Evolutionary conservation across 148 eudicot species (phyloP).

Genomic region (Vaccinium corymbosum): DNA sequence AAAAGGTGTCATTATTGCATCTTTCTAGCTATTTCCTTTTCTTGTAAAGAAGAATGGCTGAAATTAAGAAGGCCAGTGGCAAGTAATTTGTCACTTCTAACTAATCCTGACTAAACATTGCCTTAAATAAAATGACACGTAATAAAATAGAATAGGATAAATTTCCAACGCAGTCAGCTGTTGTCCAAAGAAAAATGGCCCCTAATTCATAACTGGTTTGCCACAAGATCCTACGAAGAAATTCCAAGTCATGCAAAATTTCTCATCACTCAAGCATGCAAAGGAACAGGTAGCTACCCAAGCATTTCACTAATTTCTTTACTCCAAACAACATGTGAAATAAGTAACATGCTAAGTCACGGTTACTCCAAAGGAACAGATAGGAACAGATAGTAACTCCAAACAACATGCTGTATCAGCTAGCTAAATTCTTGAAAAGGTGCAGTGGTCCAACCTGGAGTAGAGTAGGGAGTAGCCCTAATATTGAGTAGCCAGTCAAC

Average conservation of each 20-base stretch:
- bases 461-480: background rate
- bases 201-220: background rate
- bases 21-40: background rate
- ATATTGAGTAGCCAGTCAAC: background rate
- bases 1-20: background rate
- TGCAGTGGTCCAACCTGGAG: background rate
- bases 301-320: background rate
- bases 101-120: background rate
- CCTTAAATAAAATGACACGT: background rate
- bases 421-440: background rate
- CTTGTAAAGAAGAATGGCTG: background rate
- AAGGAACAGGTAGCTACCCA: background rate
- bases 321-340: background rate
- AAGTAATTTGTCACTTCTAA: background rate
- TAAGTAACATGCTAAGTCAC: background rate
- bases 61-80: background rate
- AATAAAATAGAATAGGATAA: background rate
- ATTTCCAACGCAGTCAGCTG: background rate
- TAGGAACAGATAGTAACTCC: background rate
- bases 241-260: constrained; percentile 1
- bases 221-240: background rate
- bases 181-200: background rate
- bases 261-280: background rate
- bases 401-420: constrained; percentile 4
- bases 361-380: background rate